Base-by-base conservation (phyloP, 805 yeast species). In the Candida parachauliodes region DNA sequence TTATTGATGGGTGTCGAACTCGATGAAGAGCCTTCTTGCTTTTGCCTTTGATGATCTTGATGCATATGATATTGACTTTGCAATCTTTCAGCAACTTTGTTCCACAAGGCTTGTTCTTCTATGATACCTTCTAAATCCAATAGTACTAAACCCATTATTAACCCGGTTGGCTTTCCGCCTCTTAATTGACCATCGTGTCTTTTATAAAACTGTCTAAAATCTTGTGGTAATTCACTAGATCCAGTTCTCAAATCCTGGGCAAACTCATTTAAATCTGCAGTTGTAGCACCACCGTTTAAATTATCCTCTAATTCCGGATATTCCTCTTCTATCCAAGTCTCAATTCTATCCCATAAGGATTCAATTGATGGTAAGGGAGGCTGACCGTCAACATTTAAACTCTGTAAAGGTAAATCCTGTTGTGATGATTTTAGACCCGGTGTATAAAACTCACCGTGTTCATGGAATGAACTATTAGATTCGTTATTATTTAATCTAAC, bases 361-460 rank as follows among this genome's bases (percentile, higher is more conserved):
- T 68, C 74, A 17, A 68, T 50, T 18, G 63, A 55, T 12, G 78
- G 77, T 36, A 72, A 53, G 14, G 77, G 77, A 17, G 76, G 74
- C 43, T 61, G 72, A 1, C 79, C 79, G 26, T 64, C 63, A 53
- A 47, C 56, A 60, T 50, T 67, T 59, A 59, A 70, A 40, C 49
- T 69, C 62, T 64, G 68, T 56, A 71, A 54, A 39, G 72, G 74
- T 29, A 67, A 62, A 25, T 69, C 68, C 5, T 74, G 62, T 15
- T 72, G 60, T 8, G 73, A 66, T 7, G 76, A 67, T 25, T 76
- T 57, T 50, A 67, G 42, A 5, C 73, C 73, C 14, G 70, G 72
- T 34, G 65, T 59, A 58, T 58, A 64, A 22, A 27, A 34, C 5
- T 35, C 40, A 21, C 28, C 37, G 20, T 48, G 41, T 8, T 28